Base-by-base conservation (phyloP, 257 asterid genomes). In the Hygrophila difformis region DNA sequence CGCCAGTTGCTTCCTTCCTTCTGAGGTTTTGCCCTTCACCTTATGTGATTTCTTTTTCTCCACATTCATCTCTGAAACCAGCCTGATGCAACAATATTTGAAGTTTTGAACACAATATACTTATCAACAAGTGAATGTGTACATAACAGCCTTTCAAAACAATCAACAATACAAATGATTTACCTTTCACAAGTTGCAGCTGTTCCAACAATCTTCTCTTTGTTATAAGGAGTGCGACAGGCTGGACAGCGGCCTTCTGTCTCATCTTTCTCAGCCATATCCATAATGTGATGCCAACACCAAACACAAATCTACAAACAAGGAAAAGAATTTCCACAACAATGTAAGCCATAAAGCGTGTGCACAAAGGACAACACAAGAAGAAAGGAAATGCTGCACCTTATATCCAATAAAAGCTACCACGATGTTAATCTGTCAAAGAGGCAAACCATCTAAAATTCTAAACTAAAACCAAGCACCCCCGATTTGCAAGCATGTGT, bases 271-370 rank as follows among this genome's bases (percentile, higher is more conserved):
- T 85, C 98, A 62, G 98, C 98, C 96, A 89, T 85, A 43, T 75
- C 92, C 91, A 89, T 82, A 49, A 89, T 75, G 56, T 89, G 98
- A 69, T 89, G 93, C 98, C 98, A 89, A 66, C 98, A 89, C 98
- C 96, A 89, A 37, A 89, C 85, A 64, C 98, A 89, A 36, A 89
- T 78, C 98, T 89, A 76, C 51, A 74, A 33, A 49, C 10, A 29
- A 20, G 12, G 19, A 13, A 43, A 49, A 2, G 49, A 22, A 26
- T 40, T 31, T n/a, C n/a, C n/a, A n/a, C n/a, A n/a, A n/a, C n/a
- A n/a, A n/a, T n/a, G n/a, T n/a, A n/a, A n/a, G n/a, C n/a, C 53
- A 53, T 12, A 50, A 51, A 28, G 42, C 45, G 6, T 47, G 20
- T 31, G 24, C 1, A 49, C 18, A 39, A 23, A 38, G 37, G 56